Evolutionary conservation across 148 eudicot species (phyloP).

Genomic region (Suaeda aralocaspica): DNA sequence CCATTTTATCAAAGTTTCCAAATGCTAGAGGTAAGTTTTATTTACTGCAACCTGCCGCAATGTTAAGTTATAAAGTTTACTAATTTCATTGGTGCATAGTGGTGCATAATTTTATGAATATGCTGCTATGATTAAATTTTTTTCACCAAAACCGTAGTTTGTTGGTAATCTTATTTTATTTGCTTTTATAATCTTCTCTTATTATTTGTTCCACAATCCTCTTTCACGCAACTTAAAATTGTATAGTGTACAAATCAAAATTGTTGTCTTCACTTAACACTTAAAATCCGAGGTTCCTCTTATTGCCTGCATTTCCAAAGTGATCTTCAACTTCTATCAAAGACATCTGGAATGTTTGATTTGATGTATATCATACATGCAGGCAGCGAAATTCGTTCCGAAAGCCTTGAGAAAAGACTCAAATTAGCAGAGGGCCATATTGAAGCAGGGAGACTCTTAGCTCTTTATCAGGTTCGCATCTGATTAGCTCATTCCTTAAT

Average conservation of each 20-base stretch:
- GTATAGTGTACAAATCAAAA: too few relatives aligned
- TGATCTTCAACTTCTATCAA: neutral
- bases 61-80: conserved; percentile 9
- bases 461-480: conserved; percentile 72
- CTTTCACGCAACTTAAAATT: neutral
- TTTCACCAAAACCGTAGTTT: neutral
- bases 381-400: conserved; percentile 47
- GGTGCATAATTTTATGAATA: neutral
- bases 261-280: too few relatives aligned
- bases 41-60: conserved; percentile 5
- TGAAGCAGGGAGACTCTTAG: conserved; percentile 96
- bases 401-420: conserved; percentile 53
- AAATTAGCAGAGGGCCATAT: conserved; percentile 85
- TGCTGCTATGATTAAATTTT: neutral
- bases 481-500: conserved; percentile 5
- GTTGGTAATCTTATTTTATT: neutral
- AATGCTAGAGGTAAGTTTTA: conserved; percentile 51
- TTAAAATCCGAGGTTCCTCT: neutral
- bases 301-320: neutral
- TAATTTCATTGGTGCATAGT: neutral
- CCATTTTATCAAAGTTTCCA: conserved; percentile 72
- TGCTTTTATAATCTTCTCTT: neutral
- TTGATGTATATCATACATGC: conserved; percentile 21
- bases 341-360: neutral
- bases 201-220: neutral